A percentile compares a stretch with the other conserved stretches of the same genome.
Evolutionary conservation across 768 basidiomycete genomes (phyloP).

Genomic region (Serendipita sp.): DNA sequence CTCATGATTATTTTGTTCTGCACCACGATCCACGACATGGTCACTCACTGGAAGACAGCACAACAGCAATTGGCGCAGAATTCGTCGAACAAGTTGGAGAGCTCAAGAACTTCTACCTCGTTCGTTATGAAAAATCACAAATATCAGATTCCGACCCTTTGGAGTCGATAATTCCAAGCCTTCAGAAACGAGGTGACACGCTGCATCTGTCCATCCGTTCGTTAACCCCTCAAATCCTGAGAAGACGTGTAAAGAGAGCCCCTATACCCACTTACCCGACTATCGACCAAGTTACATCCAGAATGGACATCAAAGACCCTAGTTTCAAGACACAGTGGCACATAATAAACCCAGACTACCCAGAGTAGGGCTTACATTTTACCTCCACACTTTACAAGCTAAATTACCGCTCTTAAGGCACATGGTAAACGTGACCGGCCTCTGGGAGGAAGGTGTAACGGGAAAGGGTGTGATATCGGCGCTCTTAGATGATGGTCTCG

Average conservation of each 20-base stretch:
- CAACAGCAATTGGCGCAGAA: constrained; percentile 51
- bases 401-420: constrained; percentile 18
- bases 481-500: constrained; percentile 89
- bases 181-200: constrained; percentile 4
- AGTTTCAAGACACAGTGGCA: constrained; percentile 84
- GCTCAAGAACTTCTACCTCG: constrained; percentile 66
- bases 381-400: background rate
- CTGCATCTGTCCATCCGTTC: constrained; percentile 42
- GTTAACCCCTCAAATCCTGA: constrained; percentile 45
- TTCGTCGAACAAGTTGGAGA: constrained; percentile 80
- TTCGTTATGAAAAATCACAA: constrained; percentile 37
- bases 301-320: constrained; percentile 63
- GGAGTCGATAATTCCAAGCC: constrained; percentile 24
- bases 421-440: constrained; percentile 79
- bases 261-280: constrained; percentile 19
- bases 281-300: constrained; percentile 27
- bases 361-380: constrained; percentile 26
- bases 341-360: constrained; percentile 70
- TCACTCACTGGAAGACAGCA: constrained; percentile 43
- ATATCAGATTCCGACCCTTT: constrained; percentile 18
- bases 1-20: constrained; percentile 64
- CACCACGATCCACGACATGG: constrained; percentile 39
- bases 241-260: constrained; percentile 47
- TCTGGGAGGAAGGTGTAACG: constrained; percentile 77
- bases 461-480: constrained; percentile 77